Base-by-base conservation (phyloP, 2,329 filamentous ascomycete species). In the Colletotrichum chrysophilum region DNA sequence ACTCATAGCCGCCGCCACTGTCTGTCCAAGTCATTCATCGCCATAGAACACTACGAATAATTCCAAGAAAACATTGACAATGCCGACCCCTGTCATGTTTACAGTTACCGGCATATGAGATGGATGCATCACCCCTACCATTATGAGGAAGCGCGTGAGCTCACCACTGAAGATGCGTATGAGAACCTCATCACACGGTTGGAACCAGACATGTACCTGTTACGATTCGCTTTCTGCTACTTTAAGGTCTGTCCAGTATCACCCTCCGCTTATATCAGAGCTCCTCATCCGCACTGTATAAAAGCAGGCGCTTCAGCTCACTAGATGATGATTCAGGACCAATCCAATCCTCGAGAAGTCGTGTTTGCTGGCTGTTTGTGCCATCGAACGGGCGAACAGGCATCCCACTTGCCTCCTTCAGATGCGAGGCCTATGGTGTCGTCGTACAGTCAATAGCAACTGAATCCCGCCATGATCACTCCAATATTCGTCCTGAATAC, bases 331-430 rank as follows among this genome's bases (percentile, higher is more conserved):
- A 1, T 43, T 43, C 16, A 10, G 38, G 18, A 3, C 18, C 38
- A 43, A 43, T n/a, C 3, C 4, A 38, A 7, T 38, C 3, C 18
- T 38, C 8, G 7, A 38, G 24, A 38, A 18, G 7, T 38, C 16
- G 36, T 43, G 16, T 43, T 10, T 52, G 43, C 43, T 21, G 43
- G 43, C 3, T 21, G 5, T 52, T 4, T 0, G n/a, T 21, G n/a
- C n/a, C 0, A 52, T 52, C 43, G 43, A 52, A 3, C 10, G 3
- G 1, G 1, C 0, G n/a, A 4, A 21, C 21, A 6, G 0, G 0
- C 43, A 4, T 52, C n/a, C 0, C 43, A 52, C 10, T 21, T 21
- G 1, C n/a, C 43, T 21, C 5, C 43, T 21, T 5, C n/a, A 52
- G n/a, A 52, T 0, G 43, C 6, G 43, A 52, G 43, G n/a, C 43